Evolutionary conservation across 305 asterid species (phyloP).

Genomic region (Withania somnifera): DNA sequence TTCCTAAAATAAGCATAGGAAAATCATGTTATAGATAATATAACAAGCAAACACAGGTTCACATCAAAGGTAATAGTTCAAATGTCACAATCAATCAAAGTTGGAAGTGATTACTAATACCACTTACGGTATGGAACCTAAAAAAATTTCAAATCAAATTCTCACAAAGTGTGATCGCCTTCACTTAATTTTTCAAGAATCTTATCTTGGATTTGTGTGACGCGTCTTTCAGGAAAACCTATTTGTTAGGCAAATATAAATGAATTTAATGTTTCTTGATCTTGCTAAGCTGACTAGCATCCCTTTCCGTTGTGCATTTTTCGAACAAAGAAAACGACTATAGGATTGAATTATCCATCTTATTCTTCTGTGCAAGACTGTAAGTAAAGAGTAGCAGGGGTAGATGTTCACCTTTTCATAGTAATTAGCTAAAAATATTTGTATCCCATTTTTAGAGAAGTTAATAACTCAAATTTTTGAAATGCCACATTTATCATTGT

Average conservation of each 20-base stretch:
- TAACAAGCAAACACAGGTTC: background rate
- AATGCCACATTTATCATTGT: background rate
- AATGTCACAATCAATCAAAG: background rate
- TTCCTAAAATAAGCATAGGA: slow-evolving; percentile 39
- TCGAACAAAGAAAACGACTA: no score
- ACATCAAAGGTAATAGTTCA: background rate
- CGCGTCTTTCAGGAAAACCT: background rate
- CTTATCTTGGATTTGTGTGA: background rate
- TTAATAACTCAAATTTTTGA: background rate
- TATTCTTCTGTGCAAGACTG: no score
- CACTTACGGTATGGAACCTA: background rate
- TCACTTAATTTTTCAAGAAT: background rate
- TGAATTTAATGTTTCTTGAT: background rate
- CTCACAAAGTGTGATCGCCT: background rate
- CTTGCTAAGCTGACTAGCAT: no score
- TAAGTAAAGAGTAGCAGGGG: no score
- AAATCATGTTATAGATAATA: background rate
- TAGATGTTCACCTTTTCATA: background rate
- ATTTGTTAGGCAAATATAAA: background rate
- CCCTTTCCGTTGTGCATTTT: no score
- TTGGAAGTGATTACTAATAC: background rate
- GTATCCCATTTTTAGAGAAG: background rate
- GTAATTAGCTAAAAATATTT: background rate
- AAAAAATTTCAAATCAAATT: background rate
- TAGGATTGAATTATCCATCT: no score